Evolutionary conservation across 345 rosid species (phyloP).

Genomic region (Balakata baccata): DNA sequence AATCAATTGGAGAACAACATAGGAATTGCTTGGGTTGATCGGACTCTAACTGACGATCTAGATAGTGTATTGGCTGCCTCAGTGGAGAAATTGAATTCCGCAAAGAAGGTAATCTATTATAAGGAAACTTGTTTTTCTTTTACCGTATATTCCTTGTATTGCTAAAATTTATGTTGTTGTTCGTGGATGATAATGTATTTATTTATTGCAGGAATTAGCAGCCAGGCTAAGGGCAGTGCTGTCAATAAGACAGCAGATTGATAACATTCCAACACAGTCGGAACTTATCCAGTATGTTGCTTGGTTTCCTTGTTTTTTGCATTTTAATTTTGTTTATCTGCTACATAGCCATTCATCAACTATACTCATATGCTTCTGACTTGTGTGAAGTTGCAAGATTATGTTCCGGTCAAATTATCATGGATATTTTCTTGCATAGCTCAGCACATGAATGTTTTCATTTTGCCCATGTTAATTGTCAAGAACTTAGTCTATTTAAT

Average conservation of each 20-base stretch:
- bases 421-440: not conserved
- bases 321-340: not conserved
- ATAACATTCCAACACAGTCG: conserved; percentile 63
- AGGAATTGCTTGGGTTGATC: conserved; percentile 29
- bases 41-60: conserved; percentile 38
- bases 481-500: not conserved
- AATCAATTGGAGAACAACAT: conserved; percentile 46
- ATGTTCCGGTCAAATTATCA: not conserved
- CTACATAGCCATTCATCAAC: not conserved
- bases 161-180: not conserved
- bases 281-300: conserved; percentile 80
- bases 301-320: not conserved
- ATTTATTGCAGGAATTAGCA: conserved; percentile 56
- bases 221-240: conserved; percentile 49
- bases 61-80: conserved; percentile 37
- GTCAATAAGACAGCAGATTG: conserved; percentile 58
- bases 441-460: not conserved
- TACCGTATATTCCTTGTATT: not conserved
- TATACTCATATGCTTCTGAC: not conserved
- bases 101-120: conserved; percentile 49
- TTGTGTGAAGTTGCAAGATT: not conserved
- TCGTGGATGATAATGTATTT: not conserved
- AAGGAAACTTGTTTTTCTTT: too few relatives aligned
- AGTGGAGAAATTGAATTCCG: conserved; percentile 41
- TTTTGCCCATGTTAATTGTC: not conserved